phyloP scores from a whole-genome alignment of 2,329 filamentous ascomycete genomes.

The Pseudopithomyces maydicus region DNA sequence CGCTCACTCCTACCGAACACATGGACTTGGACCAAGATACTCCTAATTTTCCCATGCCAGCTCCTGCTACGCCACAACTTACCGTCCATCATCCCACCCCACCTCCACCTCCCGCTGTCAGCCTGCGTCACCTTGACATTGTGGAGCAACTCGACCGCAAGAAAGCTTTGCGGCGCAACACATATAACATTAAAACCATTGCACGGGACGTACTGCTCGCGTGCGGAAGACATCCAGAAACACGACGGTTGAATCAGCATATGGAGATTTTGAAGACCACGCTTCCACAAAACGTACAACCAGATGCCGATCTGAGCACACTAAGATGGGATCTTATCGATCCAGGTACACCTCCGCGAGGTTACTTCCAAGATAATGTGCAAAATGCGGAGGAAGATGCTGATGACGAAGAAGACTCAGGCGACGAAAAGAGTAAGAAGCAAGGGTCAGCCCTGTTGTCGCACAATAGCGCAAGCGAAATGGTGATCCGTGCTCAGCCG shows the following conservation, averaged over 20 bases:
- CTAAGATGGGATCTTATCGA: constrained; percentile 68
- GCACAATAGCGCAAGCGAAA: constrained; percentile 23
- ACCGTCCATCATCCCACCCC: constrained; percentile 5
- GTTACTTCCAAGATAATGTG: constrained; percentile 34
- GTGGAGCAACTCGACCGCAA: constrained; percentile 54
- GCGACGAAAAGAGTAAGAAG: constrained; percentile 30
- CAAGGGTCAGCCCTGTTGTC: constrained; percentile 21
- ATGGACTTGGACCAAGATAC: constrained; percentile 20
- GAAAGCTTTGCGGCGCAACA: constrained; percentile 54
- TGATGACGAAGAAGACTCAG: constrained; percentile 42
- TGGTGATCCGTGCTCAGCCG: constrained; percentile 30
- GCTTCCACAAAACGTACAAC: constrained; percentile 49
- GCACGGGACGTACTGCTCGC: constrained; percentile 67
- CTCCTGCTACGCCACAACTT: constrained; percentile 15
- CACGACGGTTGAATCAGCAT: constrained; percentile 64
- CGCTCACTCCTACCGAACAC: constrained; percentile 14
- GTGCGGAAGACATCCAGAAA: constrained; percentile 64
- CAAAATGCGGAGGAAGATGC: constrained; percentile 36
- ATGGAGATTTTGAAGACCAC: constrained; percentile 54
- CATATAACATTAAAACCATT: constrained; percentile 66
- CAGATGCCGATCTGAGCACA: constrained; percentile 59
- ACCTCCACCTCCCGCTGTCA: constrained; percentile 12
- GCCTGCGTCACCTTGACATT: constrained; percentile 32
- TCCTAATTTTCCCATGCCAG: constrained; percentile 30
- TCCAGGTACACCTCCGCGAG: constrained; percentile 54